These are phyloP conservation scores for Saprolegnia parasitica DNA, from an alignment of 352 stramenopile genomes.

Conservation along the genomic window DNA sequence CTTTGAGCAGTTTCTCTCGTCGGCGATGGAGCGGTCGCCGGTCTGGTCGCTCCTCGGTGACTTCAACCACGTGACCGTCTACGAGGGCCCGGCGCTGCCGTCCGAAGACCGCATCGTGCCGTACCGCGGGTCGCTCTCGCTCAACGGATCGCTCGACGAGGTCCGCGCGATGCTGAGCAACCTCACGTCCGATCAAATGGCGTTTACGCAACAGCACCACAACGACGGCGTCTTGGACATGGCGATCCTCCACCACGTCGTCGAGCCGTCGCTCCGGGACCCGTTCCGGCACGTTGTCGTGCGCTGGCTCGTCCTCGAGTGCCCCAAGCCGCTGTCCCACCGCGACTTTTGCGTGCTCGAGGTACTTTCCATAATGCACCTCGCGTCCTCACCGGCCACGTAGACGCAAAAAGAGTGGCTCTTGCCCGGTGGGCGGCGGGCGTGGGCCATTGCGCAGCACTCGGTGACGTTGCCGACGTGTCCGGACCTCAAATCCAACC, in stretches of 20 bases:
- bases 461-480: constrained; percentile 4
- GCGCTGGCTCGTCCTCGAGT: constrained; percentile 5
- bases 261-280: background rate
- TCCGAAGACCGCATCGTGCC: constrained; percentile 12
- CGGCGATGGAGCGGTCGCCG: constrained; percentile 3
- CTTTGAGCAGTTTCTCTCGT: constrained; percentile 1
- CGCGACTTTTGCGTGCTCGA: constrained; percentile 15
- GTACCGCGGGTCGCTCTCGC: background rate
- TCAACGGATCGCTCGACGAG: constrained; percentile 4
- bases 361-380: no score
- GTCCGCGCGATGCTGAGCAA: constrained; percentile 7
- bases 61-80: background rate
- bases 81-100: background rate
- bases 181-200: constrained; percentile 6
- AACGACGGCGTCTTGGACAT: background rate
- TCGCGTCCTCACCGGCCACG: no score
- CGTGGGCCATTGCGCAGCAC: constrained; percentile 9
- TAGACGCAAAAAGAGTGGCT: constrained; percentile 10
- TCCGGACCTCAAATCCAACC: background rate
- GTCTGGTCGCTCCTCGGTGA: background rate
- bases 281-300: constrained; percentile 1
- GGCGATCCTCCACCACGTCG: constrained; percentile 5
- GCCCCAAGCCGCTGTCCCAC: constrained; percentile 1
- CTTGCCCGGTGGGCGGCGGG: background rate
- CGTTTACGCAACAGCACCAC: background rate